A percentile compares a stretch with the other conserved stretches of the same genome.
Conservation (phyloP, 106 monocot genomes). For the Agapanthus africanus region DNA sequence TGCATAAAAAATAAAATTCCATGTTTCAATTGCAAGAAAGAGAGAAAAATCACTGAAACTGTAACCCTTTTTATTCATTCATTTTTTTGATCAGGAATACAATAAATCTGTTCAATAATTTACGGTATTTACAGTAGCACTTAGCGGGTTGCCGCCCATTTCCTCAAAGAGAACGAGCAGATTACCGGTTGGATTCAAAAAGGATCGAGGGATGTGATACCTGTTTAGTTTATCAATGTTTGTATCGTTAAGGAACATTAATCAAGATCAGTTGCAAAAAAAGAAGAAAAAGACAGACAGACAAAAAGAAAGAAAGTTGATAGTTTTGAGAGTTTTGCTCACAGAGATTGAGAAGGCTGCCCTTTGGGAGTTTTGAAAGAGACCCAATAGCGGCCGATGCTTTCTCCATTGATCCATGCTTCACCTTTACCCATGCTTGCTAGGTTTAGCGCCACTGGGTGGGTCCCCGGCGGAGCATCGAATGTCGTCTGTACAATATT, state of each 20-base stretch:
- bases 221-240: no score
- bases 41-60: no score
- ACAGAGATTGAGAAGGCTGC: conserved; percentile 73
- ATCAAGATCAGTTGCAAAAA: no score
- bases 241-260: no score
- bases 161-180: conserved; percentile 84
- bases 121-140: conserved; percentile 46
- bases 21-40: no score
- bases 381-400: conserved; percentile 90
- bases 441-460: conserved; percentile 69
- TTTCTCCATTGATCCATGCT: conserved; percentile 80
- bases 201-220: conserved; percentile 75
- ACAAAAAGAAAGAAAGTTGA: no score
- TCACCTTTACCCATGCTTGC: conserved; percentile 85
- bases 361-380: conserved; percentile 58
- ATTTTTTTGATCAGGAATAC: no score
- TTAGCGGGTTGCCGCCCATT: conserved; percentile 63
- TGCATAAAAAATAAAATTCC: no score
- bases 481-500: conserved; percentile 39
- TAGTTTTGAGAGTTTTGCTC: conserved; percentile 17
- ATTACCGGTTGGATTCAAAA: conserved; percentile 53
- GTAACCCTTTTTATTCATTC: no score
- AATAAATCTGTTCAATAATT: no score
- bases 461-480: conserved; percentile 33
- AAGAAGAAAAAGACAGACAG: no score